Evolutionary conservation across 2,329 filamentous ascomycete genomes (phyloP).

Genomic region (Trichoderma atrobrunneum): DNA sequence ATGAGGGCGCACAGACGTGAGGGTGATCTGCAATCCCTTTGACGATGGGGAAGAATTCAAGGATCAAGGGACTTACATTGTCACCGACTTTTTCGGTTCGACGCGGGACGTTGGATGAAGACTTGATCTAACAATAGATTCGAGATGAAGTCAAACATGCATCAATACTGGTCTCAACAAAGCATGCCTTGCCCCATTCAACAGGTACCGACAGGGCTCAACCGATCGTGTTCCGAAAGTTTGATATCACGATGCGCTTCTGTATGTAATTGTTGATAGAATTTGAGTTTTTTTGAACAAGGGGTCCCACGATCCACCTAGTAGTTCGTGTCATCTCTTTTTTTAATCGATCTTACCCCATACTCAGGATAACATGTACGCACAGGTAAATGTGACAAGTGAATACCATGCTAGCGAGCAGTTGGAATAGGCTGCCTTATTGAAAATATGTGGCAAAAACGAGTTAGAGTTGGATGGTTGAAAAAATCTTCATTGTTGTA

Average conservation of each 20-base stretch:
- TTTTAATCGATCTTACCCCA: neutral
- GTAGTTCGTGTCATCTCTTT: neutral
- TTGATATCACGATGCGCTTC: neutral
- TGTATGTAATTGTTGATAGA: neutral
- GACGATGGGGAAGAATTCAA: neutral
- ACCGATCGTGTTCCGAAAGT: neutral
- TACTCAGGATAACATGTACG: neutral
- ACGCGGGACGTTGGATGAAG: neutral
- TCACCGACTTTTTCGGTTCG: neutral
- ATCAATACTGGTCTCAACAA: neutral
- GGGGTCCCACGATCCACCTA: neutral
- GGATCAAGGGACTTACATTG: neutral
- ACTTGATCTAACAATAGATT: neutral
- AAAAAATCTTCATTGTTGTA: neutral
- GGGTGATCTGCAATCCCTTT: neutral
- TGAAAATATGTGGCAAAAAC: neutral
- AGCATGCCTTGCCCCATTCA: neutral
- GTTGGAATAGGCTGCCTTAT: neutral
- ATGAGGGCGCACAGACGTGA: neutral
- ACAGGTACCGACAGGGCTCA: neutral
- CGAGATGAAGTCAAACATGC: neutral
- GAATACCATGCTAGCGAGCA: neutral
- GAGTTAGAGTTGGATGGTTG: neutral
- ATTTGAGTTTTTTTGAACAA: neutral
- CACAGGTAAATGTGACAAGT: neutral